phyloP scores from a whole-genome alignment of 768 basidiomycete genomes.

The Hypholoma sublateritium region DNA sequence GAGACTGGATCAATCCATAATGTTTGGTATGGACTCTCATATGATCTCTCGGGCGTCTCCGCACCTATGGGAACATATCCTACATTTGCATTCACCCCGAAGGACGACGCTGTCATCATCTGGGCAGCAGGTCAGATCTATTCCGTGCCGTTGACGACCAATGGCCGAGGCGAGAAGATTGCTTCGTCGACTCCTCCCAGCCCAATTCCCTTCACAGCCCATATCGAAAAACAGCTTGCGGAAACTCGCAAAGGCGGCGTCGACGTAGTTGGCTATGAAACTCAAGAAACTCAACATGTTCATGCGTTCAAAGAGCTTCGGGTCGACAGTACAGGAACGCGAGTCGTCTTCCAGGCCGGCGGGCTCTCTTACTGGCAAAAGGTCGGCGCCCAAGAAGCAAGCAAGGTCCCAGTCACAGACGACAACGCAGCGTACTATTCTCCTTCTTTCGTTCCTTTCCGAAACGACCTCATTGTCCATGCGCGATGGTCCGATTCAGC shows the following conservation, averaged over 20 bases:
- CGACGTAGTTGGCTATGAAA: constrained; percentile 55
- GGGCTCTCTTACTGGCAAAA: constrained; percentile 55
- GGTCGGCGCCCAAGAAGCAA: constrained; percentile 30
- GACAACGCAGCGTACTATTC: constrained; percentile 58
- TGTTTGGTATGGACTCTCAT: constrained; percentile 68
- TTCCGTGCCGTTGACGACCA: constrained; percentile 54
- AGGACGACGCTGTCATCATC: constrained; percentile 60
- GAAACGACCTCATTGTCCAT: constrained; percentile 54
- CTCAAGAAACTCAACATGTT: constrained; percentile 52
- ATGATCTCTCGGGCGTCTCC: constrained; percentile 61
- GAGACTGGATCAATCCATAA: constrained; percentile 63
- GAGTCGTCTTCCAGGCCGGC: constrained; percentile 66
- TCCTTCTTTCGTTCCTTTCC: constrained; percentile 59
- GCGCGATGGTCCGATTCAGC: constrained; percentile 65
- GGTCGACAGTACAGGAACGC: constrained; percentile 52
- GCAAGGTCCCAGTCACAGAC: constrained; percentile 49
- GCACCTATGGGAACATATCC: constrained; percentile 84
- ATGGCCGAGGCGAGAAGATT: constrained; percentile 52
- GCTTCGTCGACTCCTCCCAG: constrained; percentile 37
- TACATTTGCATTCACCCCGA: constrained; percentile 67
- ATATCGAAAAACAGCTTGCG: constrained; percentile 63
- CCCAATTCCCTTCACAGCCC: constrained; percentile 59
- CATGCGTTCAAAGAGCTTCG: constrained; percentile 62
- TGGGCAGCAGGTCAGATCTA: constrained; percentile 77
- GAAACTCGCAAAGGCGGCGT: constrained; percentile 52